These are phyloP conservation scores for Picea engelmannii DNA, from an alignment of 83 land plant genomes.

Conservation along the genomic window DNA sequence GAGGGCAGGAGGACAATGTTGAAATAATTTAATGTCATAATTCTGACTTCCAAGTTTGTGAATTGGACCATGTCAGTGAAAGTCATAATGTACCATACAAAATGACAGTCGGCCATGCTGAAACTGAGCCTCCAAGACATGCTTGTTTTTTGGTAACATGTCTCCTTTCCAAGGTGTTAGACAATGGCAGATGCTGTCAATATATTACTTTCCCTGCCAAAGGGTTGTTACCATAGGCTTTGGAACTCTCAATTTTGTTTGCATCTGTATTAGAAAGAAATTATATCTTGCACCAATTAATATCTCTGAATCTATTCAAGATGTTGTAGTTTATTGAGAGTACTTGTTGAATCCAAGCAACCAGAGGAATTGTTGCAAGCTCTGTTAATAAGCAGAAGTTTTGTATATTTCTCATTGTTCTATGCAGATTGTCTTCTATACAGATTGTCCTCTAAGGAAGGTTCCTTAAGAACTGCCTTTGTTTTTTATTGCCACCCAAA, in stretches of 20 bases:
- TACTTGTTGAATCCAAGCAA: slow-evolving; percentile 8
- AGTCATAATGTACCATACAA: slow-evolving; percentile 10
- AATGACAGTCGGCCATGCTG: background rate
- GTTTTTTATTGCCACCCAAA: slow-evolving; percentile 7
- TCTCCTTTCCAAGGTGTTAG: background rate
- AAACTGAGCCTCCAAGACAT: slow-evolving; percentile 1
- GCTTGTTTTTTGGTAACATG: slow-evolving; percentile 9
- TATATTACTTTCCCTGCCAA: background rate
- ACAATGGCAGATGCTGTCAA: background rate
- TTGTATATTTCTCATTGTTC: background rate
- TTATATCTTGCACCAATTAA: slow-evolving; percentile 1
- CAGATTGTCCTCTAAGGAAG: background rate
- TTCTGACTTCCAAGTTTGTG: background rate
- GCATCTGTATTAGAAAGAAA: background rate
- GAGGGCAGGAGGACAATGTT: background rate
- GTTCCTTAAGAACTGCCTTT: background rate
- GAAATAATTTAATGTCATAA: background rate
- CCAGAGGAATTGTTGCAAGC: slow-evolving; percentile 10
- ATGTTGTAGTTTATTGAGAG: slow-evolving; percentile 11
- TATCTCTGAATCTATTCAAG: background rate
- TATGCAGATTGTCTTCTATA: background rate
- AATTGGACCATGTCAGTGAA: background rate
- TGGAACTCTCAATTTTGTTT: slow-evolving; percentile 15
- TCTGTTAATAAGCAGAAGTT: slow-evolving; percentile 4
- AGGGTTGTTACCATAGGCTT: background rate